Evolutionary conservation across 2,329 filamentous ascomycete species (phyloP).

Genomic region (Aspergillus flavus): DNA sequence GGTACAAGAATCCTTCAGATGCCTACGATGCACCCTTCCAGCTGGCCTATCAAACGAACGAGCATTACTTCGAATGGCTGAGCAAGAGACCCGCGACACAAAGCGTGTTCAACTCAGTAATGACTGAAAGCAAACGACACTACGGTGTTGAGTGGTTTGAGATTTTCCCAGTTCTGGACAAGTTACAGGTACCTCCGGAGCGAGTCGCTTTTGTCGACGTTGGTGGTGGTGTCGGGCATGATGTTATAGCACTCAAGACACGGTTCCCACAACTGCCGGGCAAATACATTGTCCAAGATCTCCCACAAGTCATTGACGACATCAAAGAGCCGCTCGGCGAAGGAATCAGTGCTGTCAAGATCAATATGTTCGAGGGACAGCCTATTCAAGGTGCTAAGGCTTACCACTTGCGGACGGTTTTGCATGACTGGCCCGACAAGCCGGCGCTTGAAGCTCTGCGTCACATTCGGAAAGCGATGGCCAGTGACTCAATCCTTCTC

Average conservation of each 20-base stretch:
- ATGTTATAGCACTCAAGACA: not conserved
- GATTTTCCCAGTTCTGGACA: slow-evolving; percentile 20
- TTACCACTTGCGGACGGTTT: not conserved
- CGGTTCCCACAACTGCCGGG: not conserved
- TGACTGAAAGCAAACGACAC: slow-evolving; percentile 18
- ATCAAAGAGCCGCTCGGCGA: not conserved
- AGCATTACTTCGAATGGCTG: slow-evolving; percentile 33
- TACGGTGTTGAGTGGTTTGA: slow-evolving; percentile 20
- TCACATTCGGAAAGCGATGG: not conserved
- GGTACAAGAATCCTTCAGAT: slow-evolving; percentile 32
- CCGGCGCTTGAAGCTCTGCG: not conserved
- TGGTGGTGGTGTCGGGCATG: not conserved
- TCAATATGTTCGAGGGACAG: not conserved
- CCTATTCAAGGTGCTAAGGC: not conserved
- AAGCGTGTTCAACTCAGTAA: slow-evolving; percentile 32
- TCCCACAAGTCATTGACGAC: not conserved
- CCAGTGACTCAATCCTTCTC: not conserved
- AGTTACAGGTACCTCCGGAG: not conserved
- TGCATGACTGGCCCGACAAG: not conserved
- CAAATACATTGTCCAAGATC: not conserved
- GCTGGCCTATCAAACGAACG: slow-evolving; percentile 23
- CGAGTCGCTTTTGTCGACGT: not conserved
- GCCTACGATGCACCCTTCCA: slow-evolving; percentile 34
- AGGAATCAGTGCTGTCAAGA: not conserved
- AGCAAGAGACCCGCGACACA: slow-evolving; percentile 19